Conservation (phyloP, 176 grass and related monocot species). For the Musa beccarii region DNA sequence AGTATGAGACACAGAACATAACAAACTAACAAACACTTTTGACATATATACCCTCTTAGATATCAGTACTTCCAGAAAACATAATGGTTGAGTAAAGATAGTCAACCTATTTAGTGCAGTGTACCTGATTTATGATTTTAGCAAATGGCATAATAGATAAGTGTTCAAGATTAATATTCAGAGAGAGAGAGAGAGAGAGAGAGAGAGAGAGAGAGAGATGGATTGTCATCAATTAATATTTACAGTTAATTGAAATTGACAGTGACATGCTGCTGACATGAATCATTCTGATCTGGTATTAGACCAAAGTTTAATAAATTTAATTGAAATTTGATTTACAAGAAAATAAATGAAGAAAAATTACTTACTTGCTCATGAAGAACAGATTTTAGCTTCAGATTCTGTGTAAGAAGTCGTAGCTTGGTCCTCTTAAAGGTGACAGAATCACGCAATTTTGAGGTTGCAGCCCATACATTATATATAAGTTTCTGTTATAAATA, state of each 20-base stretch:
- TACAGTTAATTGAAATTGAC: neutral
- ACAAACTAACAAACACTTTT: neutral
- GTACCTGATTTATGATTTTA: neutral
- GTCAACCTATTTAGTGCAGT: neutral
- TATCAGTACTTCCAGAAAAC: neutral
- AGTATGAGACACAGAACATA: neutral
- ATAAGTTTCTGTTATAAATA: constrained; percentile 64
- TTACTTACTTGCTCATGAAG: constrained; percentile 66
- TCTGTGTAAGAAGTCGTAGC: constrained; percentile 74
- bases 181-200: neutral
- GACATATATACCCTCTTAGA: neutral
- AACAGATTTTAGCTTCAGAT: constrained; percentile 67
- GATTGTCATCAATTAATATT: neutral
- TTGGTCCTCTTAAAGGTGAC: constrained; percentile 58
- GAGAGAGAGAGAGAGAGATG: neutral
- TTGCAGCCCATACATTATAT: constrained; percentile 73
- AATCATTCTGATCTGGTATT: neutral
- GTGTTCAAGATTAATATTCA: neutral
- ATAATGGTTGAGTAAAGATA: neutral
- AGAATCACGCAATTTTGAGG: constrained; percentile 70
- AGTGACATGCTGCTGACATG: neutral
- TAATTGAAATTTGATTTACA: neutral
- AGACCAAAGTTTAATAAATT: neutral
- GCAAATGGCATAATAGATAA: neutral
- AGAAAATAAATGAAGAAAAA: neutral